A percentile compares a stretch with the other conserved stretches of the same genome.
phyloP scores from a whole-genome alignment of 495 filamentous ascomycete genomes.

The Rusavskia elegans region DNA sequence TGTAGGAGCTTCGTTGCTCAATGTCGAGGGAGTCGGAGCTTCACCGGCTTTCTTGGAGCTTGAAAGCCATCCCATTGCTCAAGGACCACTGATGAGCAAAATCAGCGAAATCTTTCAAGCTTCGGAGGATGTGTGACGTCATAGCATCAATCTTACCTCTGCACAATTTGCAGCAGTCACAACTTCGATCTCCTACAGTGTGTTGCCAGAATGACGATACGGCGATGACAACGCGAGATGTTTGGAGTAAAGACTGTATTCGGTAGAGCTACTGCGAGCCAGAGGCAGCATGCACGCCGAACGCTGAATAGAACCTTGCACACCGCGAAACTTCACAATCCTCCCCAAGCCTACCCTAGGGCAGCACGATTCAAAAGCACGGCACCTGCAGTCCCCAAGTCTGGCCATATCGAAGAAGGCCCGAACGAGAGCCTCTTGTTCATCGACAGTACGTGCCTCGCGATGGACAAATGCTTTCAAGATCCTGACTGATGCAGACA shows the following conservation, averaged over 20 bases:
- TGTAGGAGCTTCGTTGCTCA: neutral
- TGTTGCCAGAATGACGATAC: too few relatives aligned
- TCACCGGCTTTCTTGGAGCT: conserved; percentile 11
- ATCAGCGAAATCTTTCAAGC: neutral
- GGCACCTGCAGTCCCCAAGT: conserved; percentile 34
- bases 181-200: too few relatives aligned
- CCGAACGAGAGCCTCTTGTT: conserved; percentile 71
- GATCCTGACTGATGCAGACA: conserved; percentile 35
- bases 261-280: too few relatives aligned
- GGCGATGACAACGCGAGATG: too few relatives aligned
- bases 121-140: neutral
- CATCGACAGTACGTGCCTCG: conserved; percentile 56
- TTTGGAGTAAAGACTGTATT: too few relatives aligned
- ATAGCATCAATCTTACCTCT: too few relatives aligned
- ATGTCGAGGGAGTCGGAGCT: neutral
- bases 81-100: neutral
- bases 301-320: too few relatives aligned
- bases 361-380: conserved; percentile 19
- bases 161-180: too few relatives aligned
- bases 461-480: neutral
- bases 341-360: too few relatives aligned
- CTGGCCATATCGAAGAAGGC: conserved; percentile 58
- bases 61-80: conserved; percentile 37
- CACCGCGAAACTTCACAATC: too few relatives aligned
- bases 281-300: too few relatives aligned